These are phyloP conservation scores for Ligustrum vulgare DNA, from an alignment of 257 asterid species.

Conservation along the genomic window DNA sequence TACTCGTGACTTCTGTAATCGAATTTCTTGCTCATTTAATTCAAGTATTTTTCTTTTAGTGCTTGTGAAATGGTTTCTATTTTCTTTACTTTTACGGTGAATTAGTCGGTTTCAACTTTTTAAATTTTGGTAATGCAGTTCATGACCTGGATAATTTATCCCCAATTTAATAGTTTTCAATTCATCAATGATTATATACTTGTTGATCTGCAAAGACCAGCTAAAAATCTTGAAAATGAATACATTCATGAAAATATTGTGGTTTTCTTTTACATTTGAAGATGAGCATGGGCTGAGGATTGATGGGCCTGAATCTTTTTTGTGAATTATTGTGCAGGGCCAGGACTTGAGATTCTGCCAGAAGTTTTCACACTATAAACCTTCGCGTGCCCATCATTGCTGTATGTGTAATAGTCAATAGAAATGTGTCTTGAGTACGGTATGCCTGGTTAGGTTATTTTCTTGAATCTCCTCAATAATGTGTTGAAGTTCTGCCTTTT, in stretches of 20 bases:
- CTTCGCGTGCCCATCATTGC: slow-evolving; percentile 96
- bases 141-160: neutral
- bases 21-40: neutral
- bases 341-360: slow-evolving; percentile 93
- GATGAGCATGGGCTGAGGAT: neutral
- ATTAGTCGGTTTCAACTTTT: slow-evolving; percentile 11
- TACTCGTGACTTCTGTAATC: neutral
- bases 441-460: slow-evolving; percentile 43
- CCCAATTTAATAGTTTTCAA: slow-evolving; percentile 8
- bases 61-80: neutral
- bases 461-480: slow-evolving; percentile 32
- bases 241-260: neutral
- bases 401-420: slow-evolving; percentile 61
- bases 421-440: slow-evolving; percentile 86
- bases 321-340: slow-evolving; percentile 54
- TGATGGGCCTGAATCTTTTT: slow-evolving; percentile 18
- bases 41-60: slow-evolving; percentile 1
- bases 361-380: slow-evolving; percentile 82
- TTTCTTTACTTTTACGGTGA: neutral
- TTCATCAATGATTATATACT: slow-evolving; percentile 13
- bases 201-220: slow-evolving; percentile 16
- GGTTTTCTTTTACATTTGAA: neutral
- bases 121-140: neutral
- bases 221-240: neutral
- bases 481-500: slow-evolving; percentile 42